phyloP scores from a whole-genome alignment of 768 basidiomycete species.

The Boletus rubescentipes region DNA sequence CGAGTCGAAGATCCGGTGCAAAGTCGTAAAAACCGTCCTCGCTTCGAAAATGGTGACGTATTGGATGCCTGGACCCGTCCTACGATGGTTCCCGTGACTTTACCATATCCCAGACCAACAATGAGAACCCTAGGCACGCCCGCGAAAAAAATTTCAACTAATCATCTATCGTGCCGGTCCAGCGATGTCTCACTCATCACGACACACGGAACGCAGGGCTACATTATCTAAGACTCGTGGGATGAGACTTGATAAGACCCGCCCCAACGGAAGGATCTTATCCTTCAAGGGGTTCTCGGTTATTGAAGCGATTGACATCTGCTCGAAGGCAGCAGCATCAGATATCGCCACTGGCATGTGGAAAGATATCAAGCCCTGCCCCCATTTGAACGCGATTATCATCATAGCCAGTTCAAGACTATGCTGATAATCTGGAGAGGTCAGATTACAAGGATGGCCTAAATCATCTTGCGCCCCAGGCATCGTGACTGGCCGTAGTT shows the following conservation, averaged over 20 bases:
- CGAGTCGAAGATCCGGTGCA: slow-evolving; percentile 1
- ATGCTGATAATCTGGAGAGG: neutral
- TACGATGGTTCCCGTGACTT: neutral
- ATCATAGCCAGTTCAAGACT: neutral
- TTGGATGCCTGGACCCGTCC: neutral
- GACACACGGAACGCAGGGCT: neutral
- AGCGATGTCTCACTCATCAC: neutral
- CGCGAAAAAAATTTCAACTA: neutral
- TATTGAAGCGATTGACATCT: neutral
- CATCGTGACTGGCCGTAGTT: neutral
- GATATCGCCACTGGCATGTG: neutral
- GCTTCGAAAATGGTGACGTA: neutral
- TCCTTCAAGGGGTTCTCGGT: neutral
- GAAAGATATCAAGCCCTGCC: neutral
- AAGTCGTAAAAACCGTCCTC: neutral
- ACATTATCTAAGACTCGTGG: neutral
- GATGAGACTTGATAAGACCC: slow-evolving; percentile 1
- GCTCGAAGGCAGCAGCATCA: neutral
- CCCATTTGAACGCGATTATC: neutral
- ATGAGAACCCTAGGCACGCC: neutral
- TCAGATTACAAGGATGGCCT: neutral
- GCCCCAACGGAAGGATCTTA: slow-evolving; percentile 18
- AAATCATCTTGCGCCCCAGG: neutral
- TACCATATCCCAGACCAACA: neutral
- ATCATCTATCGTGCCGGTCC: neutral